These are phyloP conservation scores for Hanseniaspora nectarophila DNA, from an alignment of 805 yeast species.

Conservation along the genomic window DNA sequence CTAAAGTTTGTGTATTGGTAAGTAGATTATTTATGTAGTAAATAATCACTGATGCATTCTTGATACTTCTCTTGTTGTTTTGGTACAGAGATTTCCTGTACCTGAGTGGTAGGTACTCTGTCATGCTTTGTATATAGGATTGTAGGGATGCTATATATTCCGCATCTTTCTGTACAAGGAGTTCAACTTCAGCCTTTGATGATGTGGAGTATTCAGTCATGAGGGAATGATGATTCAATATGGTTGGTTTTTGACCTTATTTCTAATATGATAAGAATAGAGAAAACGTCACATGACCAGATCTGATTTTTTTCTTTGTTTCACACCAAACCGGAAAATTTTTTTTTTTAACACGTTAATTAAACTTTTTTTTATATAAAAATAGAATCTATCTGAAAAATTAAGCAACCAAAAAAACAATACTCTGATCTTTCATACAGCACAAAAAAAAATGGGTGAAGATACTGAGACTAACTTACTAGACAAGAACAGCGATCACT, in stretches of 20 bases:
- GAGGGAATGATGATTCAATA: not conserved
- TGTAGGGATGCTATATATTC: not conserved
- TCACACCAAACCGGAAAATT: too few species aligned
- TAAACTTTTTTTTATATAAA: too few species aligned
- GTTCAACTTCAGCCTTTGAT: slow-evolving; percentile 1
- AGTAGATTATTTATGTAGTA: not conserved
- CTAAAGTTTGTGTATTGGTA: not conserved
- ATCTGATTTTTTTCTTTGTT: not conserved
- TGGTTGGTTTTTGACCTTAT: too few species aligned
- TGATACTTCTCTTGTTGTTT: not conserved
- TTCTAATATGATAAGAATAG: too few species aligned
- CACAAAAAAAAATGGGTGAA: too few species aligned
- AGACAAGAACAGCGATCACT: not conserved
- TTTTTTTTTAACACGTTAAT: too few species aligned
- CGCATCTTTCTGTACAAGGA: not conserved
- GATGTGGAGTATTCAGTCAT: not conserved
- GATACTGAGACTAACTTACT: not conserved
- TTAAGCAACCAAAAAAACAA: too few species aligned
- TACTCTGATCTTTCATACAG: too few species aligned
- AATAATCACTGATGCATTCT: not conserved
- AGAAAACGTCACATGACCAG: not conserved
- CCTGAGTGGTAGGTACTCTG: not conserved
- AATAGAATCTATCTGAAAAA: too few species aligned
- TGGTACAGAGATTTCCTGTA: not conserved
- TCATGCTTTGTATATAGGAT: not conserved